A percentile compares a stretch with the other conserved stretches of the same genome.
Conservation (phyloP, 805 yeast species). For the Saturnispora quitensis region DNA sequence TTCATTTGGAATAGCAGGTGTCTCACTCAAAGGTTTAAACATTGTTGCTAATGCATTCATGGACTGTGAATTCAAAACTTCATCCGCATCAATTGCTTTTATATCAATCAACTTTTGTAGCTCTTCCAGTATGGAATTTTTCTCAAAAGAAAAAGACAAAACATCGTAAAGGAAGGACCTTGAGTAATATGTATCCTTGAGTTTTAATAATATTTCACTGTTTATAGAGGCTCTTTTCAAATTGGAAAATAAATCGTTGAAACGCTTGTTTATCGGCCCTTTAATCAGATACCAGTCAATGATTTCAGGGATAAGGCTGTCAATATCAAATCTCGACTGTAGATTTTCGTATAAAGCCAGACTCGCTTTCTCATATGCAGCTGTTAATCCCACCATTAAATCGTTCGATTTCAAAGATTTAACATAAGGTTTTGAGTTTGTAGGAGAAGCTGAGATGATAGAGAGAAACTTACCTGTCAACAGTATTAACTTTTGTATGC, state of each 20-base stretch:
- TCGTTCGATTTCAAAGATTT: conserved; percentile 6
- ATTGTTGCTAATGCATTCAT: conserved; percentile 36
- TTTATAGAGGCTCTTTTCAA: neutral
- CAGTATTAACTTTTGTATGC: conserved; percentile 54
- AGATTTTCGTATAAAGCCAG: neutral
- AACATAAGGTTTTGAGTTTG: neutral
- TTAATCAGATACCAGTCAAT: conserved; percentile 4
- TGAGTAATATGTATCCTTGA: neutral
- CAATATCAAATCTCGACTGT: neutral
- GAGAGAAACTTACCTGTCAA: conserved; percentile 81
- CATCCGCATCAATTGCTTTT: conserved; percentile 45
- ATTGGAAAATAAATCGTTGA: neutral
- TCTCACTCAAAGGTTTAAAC: conserved; percentile 31
- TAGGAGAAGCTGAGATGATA: conserved; percentile 33
- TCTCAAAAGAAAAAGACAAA: conserved; percentile 14
- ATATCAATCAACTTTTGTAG: conserved; percentile 44
- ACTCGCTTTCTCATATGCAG: conserved; percentile 1
- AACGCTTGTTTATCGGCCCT: conserved; percentile 1
- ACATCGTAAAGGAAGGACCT: conserved; percentile 4
- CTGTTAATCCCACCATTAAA: neutral
- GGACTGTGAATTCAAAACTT: conserved; percentile 37
- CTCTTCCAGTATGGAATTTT: conserved; percentile 19
- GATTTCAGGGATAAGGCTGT: neutral
- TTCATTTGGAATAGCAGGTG: conserved; percentile 7
- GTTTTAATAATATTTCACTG: neutral